Percentiles rank a stretch among this genome's conserved stretches.
Conservation (phyloP, 1,284 basidiomycete genomes). For the Puccinia triticina region DNA sequence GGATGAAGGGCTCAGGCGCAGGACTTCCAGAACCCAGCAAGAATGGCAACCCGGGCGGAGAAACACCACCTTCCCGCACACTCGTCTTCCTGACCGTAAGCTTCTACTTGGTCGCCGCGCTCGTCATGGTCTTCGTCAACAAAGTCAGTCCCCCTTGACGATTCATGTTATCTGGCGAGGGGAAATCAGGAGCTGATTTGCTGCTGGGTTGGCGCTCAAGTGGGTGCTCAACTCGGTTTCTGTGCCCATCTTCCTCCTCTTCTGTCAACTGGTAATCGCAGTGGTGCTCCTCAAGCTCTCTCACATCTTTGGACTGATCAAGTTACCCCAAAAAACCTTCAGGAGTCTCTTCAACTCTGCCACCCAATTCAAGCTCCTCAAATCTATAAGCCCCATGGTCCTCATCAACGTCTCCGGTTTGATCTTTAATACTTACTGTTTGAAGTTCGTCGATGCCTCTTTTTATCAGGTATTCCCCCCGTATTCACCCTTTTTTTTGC, state of each 20-base stretch:
- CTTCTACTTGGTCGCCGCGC: constrained; percentile 75
- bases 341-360: constrained; percentile 17
- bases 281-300: constrained; percentile 71
- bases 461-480: constrained; percentile 18
- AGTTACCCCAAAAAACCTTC: constrained; percentile 60
- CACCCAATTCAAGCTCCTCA: constrained; percentile 61
- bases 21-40: background rate
- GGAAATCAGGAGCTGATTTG: background rate
- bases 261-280: constrained; percentile 71
- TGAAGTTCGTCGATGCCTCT: constrained; percentile 59
- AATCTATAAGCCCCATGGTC: constrained; percentile 66
- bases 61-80: constrained; percentile 50
- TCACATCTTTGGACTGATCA: constrained; percentile 66
- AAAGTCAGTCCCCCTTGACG: constrained; percentile 31
- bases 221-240: constrained; percentile 61
- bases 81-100: constrained; percentile 71
- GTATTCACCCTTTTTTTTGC: background rate
- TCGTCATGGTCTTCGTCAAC: constrained; percentile 65
- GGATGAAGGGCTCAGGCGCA: too few species aligned
- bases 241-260: constrained; percentile 71
- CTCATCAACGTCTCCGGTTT: constrained; percentile 71
- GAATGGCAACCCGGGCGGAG: background rate
- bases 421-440: constrained; percentile 81
- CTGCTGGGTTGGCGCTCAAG: background rate
- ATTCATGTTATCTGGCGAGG: background rate